Evolutionary conservation across 176 grass and related monocot species (phyloP), one percentile per base, ranked within the genome.

Genomic region (Oryza nivara): DNA sequence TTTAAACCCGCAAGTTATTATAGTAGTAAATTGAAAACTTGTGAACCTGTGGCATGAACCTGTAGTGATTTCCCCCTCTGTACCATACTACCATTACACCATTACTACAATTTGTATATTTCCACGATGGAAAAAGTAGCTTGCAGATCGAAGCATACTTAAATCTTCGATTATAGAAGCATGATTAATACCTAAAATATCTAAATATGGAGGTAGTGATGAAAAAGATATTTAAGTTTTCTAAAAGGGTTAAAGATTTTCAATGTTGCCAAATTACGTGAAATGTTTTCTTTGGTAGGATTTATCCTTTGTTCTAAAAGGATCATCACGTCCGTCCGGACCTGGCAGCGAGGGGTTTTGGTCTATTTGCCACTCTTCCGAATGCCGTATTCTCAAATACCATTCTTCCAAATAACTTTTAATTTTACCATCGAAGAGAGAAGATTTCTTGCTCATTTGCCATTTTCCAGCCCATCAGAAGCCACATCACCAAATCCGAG

Each of bases 261-360:
- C 7, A 8, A 23, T 77, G 16, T 71, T 78, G 47, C 65, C 13
- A 46, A 11, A 19, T 8, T 68, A 73, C 64, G 49, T 25, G 70
- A 68, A 64, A 80, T 46, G 17, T 80, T 76, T 89, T 67, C 11
- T 65, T 6, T 0, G 65, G 17, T 32, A 71, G 54, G 22, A 74
- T 82, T 26, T 61, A 45, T 89, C 6, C 60, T 74, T 9, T 64
- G 36, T 87, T 12, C 75, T 87, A 32, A 32, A 32, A 32, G 30
- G 30, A 32, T 32, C 30, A 32, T 32, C 2, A 32, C 30, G 30
- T 32, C 30, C 30, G 30, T 32, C 30, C 30, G 30, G 30, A 32
- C 30, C 30, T 32, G 30, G 30, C 30, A 32, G 30, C 30, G 30
- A 32, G 30, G 30, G 30, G 30, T 32, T 32, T 32, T 3, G 30